These are phyloP conservation scores for Fusarium nygamai DNA, from an alignment of 2,329 filamentous ascomycete genomes.

Conservation along the genomic window DNA sequence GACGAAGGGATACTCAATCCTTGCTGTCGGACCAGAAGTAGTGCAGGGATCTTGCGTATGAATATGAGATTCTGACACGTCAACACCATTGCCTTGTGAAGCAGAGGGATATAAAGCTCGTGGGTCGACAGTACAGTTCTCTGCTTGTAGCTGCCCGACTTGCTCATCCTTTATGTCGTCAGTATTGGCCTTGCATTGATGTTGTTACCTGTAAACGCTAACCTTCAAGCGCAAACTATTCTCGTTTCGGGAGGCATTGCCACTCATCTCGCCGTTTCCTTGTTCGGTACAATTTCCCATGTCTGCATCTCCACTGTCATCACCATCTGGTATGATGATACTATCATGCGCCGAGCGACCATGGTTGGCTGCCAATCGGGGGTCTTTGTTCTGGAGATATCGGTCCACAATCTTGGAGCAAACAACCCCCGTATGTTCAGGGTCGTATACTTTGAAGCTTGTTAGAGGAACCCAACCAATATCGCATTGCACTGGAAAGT, in stretches of 20 bases:
- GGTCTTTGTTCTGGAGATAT: background rate
- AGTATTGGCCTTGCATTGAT: background rate
- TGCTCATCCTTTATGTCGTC: background rate
- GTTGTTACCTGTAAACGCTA: background rate
- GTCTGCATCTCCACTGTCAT: background rate
- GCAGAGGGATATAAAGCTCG: background rate
- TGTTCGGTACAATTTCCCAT: no score
- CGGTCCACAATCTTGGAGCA: background rate
- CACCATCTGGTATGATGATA: background rate
- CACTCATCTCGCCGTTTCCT: no score
- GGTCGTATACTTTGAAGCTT: background rate
- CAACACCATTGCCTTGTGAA: accelerated
- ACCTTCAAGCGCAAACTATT: background rate
- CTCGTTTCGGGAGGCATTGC: background rate
- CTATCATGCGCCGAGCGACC: accelerated
- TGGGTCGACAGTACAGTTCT: background rate
- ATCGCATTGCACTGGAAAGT: accelerated
- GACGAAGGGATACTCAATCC: background rate
- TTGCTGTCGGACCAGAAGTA: accelerated
- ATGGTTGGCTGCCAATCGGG: background rate
- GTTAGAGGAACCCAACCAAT: background rate
- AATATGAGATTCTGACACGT: accelerated
- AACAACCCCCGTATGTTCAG: accelerated
- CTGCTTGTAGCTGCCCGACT: background rate
- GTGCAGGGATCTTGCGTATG: accelerated